Base-by-base conservation (phyloP, 805 yeast genomes). In the Candida tammaniensis region DNA sequence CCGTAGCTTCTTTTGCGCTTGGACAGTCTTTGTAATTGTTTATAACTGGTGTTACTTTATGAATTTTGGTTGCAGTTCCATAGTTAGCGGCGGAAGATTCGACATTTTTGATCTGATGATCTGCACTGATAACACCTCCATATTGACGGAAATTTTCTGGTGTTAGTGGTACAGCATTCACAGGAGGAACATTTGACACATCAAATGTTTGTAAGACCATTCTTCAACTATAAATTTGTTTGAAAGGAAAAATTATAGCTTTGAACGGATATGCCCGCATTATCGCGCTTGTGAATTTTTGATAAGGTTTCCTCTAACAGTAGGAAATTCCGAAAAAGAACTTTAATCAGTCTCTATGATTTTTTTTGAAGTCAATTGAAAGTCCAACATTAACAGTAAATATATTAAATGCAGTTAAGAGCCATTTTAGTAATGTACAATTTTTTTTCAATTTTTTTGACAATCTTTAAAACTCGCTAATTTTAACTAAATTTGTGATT, bases 11-110 rank as follows among this genome's bases (percentile, higher is more conserved):
- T 17, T 42, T 48, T 5, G 70, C 65, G 41, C 80, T 69, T 4
- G 76, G 71, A 7, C 79, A 70, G 4, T 58, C 18, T 3, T 42
- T 38, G 46, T 70, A 85, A 29, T 67, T 59, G 53, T 82, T 82
- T 4, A 58, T 59, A 3, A 84, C 67, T 2, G 86, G 82, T 1
- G 93, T 79, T 4, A 88, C 93, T 42, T 80, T 71, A 42, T 75
- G 76, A 29, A 86, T 56, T 49, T 89, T 89, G 4, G 74, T 66
- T 1, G 97, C 97, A 2, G 97, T 89, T n/a, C 97, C 97, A 52
- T 89, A 88, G 59, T 89, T 89, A 4, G 96, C 97, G 14, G 72
- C 60, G 4, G 72, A 53, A 20, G 70, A 55, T 24, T 57, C 51
- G 13, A 31, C 69, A 1, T 71, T 51, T 23, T 59, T 52, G 18